phyloP scores from a whole-genome alignment of 768 basidiomycete genomes.

The Mycena metata region DNA sequence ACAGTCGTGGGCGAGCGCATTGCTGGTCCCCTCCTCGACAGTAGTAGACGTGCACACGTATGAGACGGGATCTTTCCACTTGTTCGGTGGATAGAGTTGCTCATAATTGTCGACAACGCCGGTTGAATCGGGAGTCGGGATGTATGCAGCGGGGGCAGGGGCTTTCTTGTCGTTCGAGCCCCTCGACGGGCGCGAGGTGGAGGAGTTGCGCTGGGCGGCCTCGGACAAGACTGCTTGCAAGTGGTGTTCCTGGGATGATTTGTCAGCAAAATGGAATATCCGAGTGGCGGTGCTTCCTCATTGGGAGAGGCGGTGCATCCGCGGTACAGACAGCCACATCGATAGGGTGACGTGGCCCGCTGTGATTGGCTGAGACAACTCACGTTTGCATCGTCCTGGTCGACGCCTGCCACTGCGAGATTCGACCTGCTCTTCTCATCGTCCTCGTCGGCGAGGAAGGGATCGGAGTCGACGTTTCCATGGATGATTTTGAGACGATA shows the following conservation, averaged over 20 bases:
- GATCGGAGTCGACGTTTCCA: constrained; percentile 86
- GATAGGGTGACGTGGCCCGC: constrained; percentile 30
- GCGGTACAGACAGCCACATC: constrained; percentile 65
- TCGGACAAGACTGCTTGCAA: constrained; percentile 61
- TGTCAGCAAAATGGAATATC: no score
- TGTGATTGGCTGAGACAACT: constrained; percentile 54
- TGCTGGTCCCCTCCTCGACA: constrained; percentile 79
- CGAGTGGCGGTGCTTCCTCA: no score
- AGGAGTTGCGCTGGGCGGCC: constrained; percentile 34
- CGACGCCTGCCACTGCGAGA: constrained; percentile 85
- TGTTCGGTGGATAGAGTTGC: constrained; percentile 75
- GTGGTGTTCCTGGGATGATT: constrained; percentile 62
- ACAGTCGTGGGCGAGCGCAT: constrained; percentile 79
- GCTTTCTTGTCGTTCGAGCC: constrained; percentile 34
- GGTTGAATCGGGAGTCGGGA: constrained; percentile 94
- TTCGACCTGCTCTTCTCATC: constrained; percentile 87
- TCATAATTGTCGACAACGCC: constrained; percentile 86
- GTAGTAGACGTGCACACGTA: constrained; percentile 89
- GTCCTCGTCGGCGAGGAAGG: constrained; percentile 86
- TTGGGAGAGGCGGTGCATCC: constrained; percentile 42
- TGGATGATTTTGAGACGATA: constrained; percentile 88
- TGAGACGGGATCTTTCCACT: constrained; percentile 83
- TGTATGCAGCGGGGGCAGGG: constrained; percentile 73
- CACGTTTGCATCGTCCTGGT: constrained; percentile 94
- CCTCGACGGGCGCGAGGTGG: constrained; percentile 27